Percentiles rank a stretch among this genome's conserved stretches.
These are phyloP conservation scores for Rhazya stricta DNA, from an alignment of 257 asterid genomes.

Conservation along the genomic window DNA sequence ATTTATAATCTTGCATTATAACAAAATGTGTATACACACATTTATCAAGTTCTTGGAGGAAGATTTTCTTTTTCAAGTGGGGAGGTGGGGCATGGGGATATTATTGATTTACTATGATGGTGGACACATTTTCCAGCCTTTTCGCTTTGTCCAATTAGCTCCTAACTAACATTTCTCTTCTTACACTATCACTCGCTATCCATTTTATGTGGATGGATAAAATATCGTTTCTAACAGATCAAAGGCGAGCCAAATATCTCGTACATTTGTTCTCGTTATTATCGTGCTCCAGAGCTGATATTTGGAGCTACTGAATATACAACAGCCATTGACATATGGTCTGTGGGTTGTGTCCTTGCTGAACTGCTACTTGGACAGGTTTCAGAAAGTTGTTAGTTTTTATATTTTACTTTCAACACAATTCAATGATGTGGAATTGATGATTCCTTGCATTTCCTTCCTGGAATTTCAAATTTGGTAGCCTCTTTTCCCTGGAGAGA, in stretches of 20 bases:
- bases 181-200: background rate
- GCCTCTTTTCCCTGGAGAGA: conserved; percentile 90
- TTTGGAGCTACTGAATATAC: conserved; percentile 85
- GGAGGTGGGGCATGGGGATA: background rate
- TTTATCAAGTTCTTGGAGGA: background rate
- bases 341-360: conserved; percentile 89
- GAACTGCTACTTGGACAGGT: conserved; percentile 92
- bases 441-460: conserved; percentile 9
- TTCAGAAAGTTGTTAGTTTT: conserved; percentile 9
- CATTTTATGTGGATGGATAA: background rate
- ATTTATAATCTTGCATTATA: background rate
- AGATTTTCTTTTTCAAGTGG: background rate
- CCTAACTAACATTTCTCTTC: background rate
- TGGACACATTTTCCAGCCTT: background rate
- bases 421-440: background rate
- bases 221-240: conserved; percentile 40
- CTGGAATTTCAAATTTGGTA: conserved; percentile 17
- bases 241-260: conserved; percentile 89
- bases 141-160: background rate
- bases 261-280: conserved; percentile 73
- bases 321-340: conserved; percentile 79
- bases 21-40: background rate
- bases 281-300: conserved; percentile 79
- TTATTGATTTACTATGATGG: background rate
- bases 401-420: conserved; percentile 1